phyloP scores from a whole-genome alignment of 768 basidiomycete species.

The Leccinum subtestaceum region DNA sequence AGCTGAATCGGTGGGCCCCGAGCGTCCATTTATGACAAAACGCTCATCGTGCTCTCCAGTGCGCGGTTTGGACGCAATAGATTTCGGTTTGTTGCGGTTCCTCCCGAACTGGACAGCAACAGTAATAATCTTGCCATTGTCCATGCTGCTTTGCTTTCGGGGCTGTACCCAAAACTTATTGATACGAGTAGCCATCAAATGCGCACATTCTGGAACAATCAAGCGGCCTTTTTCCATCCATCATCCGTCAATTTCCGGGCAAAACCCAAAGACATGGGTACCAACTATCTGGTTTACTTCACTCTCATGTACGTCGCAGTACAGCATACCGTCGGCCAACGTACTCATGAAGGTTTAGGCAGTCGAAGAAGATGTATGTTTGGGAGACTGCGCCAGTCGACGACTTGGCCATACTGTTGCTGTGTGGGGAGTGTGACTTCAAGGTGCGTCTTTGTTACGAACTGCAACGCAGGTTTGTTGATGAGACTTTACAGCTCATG shows the following conservation, averaged over 20 bases:
- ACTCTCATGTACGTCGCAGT: conserved; percentile 68
- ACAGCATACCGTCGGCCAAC: background rate
- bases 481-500: conserved; percentile 48
- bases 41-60: conserved; percentile 37
- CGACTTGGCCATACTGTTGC: conserved; percentile 72
- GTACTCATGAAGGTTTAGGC: conserved; percentile 48
- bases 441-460: conserved; percentile 49
- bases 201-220: conserved; percentile 81
- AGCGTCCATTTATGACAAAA: background rate
- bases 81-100: conserved; percentile 74
- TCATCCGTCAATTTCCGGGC: conserved; percentile 86
- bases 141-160: conserved; percentile 79
- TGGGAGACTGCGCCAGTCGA: conserved; percentile 94
- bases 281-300: conserved; percentile 78
- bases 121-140: conserved; percentile 63
- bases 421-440: conserved; percentile 90
- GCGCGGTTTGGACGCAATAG: conserved; percentile 74
- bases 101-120: conserved; percentile 67
- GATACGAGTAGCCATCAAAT: conserved; percentile 50
- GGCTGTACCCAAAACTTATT: conserved; percentile 89
- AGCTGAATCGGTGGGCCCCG: conserved; percentile 58
- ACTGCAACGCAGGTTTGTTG: conserved; percentile 1
- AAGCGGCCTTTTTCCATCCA: conserved; percentile 78
- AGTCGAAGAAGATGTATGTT: conserved; percentile 87
- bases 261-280: conserved; percentile 66